Conservation (phyloP, 1,284 basidiomycete genomes). For the Cyathus pygmaeus region DNA sequence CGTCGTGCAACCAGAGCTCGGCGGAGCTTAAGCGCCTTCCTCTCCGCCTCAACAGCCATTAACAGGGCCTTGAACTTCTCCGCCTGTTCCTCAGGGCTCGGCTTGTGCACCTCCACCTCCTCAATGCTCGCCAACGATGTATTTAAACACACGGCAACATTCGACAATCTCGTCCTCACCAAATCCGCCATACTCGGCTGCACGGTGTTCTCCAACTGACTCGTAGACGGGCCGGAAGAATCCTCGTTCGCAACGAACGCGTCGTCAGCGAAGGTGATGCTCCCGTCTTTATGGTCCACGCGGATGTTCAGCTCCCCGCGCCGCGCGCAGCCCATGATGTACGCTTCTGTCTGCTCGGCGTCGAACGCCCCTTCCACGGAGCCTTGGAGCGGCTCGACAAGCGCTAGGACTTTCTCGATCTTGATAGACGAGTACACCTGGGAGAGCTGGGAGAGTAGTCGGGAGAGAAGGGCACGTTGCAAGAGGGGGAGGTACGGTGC, state of each 20-base stretch:
- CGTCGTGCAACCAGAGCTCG: slow-evolving; percentile 88
- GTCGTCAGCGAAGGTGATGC: slow-evolving; percentile 89
- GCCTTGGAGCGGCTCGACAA: slow-evolving; percentile 79
- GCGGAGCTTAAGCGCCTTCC: slow-evolving; percentile 80
- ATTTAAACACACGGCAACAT: slow-evolving; percentile 80
- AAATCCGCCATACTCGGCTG: slow-evolving; percentile 79
- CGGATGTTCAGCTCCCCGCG: slow-evolving; percentile 90
- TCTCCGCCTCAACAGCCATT: slow-evolving; percentile 72
- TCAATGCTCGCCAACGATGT: slow-evolving; percentile 63
- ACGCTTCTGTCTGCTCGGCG: slow-evolving; percentile 86
- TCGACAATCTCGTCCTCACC: slow-evolving; percentile 80
- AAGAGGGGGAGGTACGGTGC: slow-evolving; percentile 90
- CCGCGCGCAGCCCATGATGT: slow-evolving; percentile 92
- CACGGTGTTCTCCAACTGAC: slow-evolving; percentile 54
- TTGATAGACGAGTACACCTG: slow-evolving; percentile 95
- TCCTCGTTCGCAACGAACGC: slow-evolving; percentile 66
- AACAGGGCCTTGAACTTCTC: slow-evolving; percentile 66
- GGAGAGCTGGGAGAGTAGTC: slow-evolving; percentile 93
- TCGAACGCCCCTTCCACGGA: slow-evolving; percentile 66
- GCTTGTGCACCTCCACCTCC: slow-evolving; percentile 50
- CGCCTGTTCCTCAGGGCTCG: slow-evolving; percentile 65
- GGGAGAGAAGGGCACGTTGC: slow-evolving; percentile 91
- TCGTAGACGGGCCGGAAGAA: slow-evolving; percentile 18
- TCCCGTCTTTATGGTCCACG: slow-evolving; percentile 90
- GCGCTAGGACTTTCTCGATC: slow-evolving; percentile 77